These are phyloP conservation scores for Cenchrus purpureus DNA, from an alignment of 176 grass and related monocot genomes.

Conservation along the genomic window DNA sequence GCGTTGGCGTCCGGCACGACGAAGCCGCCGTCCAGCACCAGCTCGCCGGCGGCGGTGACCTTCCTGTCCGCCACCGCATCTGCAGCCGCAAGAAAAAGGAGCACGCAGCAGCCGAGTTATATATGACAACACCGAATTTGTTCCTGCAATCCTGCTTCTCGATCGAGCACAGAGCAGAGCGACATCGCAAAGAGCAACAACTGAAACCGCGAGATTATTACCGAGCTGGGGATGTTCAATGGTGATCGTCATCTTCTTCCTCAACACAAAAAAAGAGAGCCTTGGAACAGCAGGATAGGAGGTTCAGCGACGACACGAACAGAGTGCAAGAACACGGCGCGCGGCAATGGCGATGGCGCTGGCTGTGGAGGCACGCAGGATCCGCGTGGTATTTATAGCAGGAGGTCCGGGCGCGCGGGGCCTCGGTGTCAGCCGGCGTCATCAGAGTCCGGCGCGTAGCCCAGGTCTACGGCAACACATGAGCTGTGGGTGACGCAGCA, in stretches of 20 bases:
- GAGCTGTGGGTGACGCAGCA: not conserved
- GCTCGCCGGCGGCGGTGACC: conserved; percentile 21
- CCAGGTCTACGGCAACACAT: not conserved
- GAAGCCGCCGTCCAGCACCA: conserved; percentile 74
- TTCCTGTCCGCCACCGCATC: conserved; percentile 49
- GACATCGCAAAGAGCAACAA: not conserved
- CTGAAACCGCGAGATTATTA: conserved; percentile 21
- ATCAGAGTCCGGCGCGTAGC: not conserved
- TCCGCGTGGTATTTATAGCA: conserved; percentile 34
- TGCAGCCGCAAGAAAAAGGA: not conserved
- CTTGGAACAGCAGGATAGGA: too few relatives aligned
- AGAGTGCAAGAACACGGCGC: conserved; percentile 5
- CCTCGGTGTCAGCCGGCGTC: not conserved
- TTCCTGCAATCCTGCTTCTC: too few relatives aligned
- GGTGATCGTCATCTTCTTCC: conserved; percentile 68
- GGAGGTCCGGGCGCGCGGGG: not conserved
- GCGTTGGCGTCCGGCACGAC: conserved; percentile 74
- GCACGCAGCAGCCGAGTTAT: too few relatives aligned
- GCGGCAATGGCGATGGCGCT: not conserved
- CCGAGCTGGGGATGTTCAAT: conserved; percentile 65
- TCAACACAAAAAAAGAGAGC: too few relatives aligned
- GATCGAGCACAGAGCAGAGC: not conserved
- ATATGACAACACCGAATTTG: not conserved
- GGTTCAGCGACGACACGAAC: not conserved
- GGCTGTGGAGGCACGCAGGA: not conserved